Base-by-base conservation (phyloP, 345 rosid species). In the Eucalyptus brandiana region DNA sequence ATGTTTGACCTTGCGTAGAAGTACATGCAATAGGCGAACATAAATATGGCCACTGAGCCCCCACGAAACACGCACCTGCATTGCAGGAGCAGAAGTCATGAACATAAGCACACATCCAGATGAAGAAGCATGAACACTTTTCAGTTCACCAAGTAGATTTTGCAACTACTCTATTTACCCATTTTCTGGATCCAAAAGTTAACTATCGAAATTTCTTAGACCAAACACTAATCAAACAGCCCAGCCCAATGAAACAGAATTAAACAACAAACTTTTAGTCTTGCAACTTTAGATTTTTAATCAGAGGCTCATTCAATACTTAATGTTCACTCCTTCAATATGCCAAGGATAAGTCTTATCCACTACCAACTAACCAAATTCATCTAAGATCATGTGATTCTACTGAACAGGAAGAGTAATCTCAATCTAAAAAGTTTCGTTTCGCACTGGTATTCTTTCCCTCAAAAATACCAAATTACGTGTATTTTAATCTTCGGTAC, bases 21-120 rank as follows among this genome's bases (percentile, higher is more conserved):
- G 58, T 53, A 53, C 58, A 53, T 21, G 91, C 94, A 90, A 91
- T 96, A 96, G 30, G 92, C 92, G 87, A 95, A 96, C 99, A 97
- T 96, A 89, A 94, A 96, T 34, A 96, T 89, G 65, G 97, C 96
- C 0, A 94, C 88, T 11, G 94, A 94, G 47, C 98, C 99, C 72
- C 99, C 99, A 18, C 97, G 92, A 86, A 89, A 87, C 80, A 96
- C 86, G 44, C 98, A 95, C 90, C 99, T 97, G 96, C 95, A 93
- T 85, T 83, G 89, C 81, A 90, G 87, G 47, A 88, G 47, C 60
- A 51, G 60, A 88, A 51, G 49, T 54, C 86, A 14, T 80, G 40
- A 87, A 86, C n/a, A 86, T 69, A 69, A 34, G 19, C 44, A 34
- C 44, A 3, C 14, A 72, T 72, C 26, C 26, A 44, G 54, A 87